Conservation (phyloP, 768 basidiomycete species). For the Trametes coccinea region DNA sequence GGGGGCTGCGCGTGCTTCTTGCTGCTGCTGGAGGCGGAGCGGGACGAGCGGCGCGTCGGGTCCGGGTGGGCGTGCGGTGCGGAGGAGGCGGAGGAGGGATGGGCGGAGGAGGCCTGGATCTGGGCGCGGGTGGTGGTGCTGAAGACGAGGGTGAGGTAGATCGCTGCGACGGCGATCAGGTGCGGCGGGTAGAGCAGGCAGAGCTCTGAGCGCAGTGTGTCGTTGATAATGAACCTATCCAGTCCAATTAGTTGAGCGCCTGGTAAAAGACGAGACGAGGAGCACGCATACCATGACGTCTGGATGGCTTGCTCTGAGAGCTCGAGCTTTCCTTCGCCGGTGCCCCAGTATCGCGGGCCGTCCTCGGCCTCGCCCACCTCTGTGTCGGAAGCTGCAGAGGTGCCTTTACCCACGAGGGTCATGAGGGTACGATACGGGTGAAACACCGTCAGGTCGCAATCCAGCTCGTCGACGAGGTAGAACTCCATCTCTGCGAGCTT, state of each 20-base stretch:
- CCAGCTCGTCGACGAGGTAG: slow-evolving; percentile 94
- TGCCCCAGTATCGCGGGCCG: slow-evolving; percentile 72
- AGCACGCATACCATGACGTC: slow-evolving; percentile 74
- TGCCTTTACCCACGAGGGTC: slow-evolving; percentile 69
- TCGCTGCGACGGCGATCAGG: slow-evolving; percentile 86
- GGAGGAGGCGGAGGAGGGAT: slow-evolving; percentile 7
- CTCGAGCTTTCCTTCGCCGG: slow-evolving; percentile 76
- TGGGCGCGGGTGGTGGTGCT: slow-evolving; percentile 57
- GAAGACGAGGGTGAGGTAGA: slow-evolving; percentile 85
- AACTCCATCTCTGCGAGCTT: slow-evolving; percentile 99
- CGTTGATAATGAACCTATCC: slow-evolving; percentile 91
- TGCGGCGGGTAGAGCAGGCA: slow-evolving; percentile 96
- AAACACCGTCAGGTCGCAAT: slow-evolving; percentile 90
- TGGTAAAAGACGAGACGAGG: background rate
- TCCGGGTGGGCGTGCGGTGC: slow-evolving; percentile 11
- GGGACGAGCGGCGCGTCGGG: slow-evolving; percentile 56
- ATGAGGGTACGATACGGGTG: slow-evolving; percentile 93
- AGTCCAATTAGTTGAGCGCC: background rate
- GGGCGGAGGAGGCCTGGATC: slow-evolving; percentile 35
- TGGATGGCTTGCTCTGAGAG: slow-evolving; percentile 78
- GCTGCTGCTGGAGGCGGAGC: slow-evolving; percentile 38
- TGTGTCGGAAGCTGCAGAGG: slow-evolving; percentile 43
- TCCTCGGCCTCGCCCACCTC: slow-evolving; percentile 62
- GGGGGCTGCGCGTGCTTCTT: slow-evolving; percentile 43
- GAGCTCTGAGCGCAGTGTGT: slow-evolving; percentile 90